Conservation (phyloP, 1,284 basidiomycete species). For the Rhodotorula glutinis region DNA sequence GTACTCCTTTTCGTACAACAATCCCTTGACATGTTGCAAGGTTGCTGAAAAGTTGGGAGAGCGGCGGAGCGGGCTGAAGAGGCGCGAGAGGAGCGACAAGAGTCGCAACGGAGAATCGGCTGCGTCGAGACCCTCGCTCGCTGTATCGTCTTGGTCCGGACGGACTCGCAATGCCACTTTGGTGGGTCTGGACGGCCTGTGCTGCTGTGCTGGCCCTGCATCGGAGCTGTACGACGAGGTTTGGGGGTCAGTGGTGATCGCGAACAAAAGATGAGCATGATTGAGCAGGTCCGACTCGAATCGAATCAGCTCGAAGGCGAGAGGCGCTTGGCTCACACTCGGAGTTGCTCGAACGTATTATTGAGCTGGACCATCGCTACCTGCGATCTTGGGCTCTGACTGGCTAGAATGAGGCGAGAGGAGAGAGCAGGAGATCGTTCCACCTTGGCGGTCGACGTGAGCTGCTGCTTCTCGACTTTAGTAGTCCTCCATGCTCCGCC, state of each 20-base stretch:
- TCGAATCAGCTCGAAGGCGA: too few species aligned
- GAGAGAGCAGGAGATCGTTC: too few species aligned
- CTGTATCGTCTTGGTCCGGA: not conserved
- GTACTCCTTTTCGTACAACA: conserved; percentile 38
- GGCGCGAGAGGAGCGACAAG: conserved; percentile 10
- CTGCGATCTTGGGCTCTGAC: too few species aligned
- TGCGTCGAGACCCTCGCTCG: not conserved
- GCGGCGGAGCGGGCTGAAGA: conserved; percentile 13
- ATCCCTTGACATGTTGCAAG: conserved; percentile 34
- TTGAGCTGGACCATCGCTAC: conserved; percentile 4
- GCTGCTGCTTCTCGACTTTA: too few species aligned
- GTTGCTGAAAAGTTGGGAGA: conserved; percentile 22
- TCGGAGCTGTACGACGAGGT: not conserved
- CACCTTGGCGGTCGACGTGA: too few species aligned
- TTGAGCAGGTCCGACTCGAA: not conserved
- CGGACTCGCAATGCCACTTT: not conserved
- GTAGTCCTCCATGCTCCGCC: not conserved
- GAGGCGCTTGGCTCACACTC: not conserved
- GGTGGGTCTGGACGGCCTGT: not conserved
- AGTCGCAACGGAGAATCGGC: not conserved
- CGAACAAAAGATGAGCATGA: not conserved
- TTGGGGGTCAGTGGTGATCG: too few species aligned
- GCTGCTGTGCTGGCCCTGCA: not conserved
- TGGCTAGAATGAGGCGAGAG: too few species aligned
- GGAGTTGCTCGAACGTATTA: not conserved